Evolutionary conservation across 106 monocot genomes (phyloP).

Genomic region (Cymbidium sinense): DNA sequence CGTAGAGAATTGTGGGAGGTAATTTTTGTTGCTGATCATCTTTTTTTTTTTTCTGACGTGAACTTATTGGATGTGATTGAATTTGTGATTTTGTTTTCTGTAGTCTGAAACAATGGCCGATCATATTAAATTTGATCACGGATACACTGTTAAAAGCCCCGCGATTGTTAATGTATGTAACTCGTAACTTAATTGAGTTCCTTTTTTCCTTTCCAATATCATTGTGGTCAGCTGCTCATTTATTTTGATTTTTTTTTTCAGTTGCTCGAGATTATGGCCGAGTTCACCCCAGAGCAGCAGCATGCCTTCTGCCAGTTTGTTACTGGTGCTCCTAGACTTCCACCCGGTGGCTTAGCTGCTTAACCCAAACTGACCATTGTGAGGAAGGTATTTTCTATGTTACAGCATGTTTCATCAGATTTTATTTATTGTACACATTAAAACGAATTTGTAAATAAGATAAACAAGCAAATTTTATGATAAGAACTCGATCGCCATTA

Average conservation of each 20-base stretch:
- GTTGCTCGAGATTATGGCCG: constrained; percentile 92
- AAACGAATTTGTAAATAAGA: background rate
- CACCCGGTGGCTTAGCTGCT: constrained; percentile 90
- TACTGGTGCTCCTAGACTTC: constrained; percentile 91
- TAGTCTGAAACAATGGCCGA: constrained; percentile 81
- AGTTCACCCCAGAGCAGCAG: constrained; percentile 84
- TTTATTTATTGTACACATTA: background rate
- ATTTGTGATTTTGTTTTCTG: constrained; percentile 9
- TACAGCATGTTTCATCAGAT: background rate
- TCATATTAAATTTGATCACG: constrained; percentile 98
- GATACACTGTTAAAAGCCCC: constrained; percentile 86
- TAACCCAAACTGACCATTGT: constrained; percentile 97
- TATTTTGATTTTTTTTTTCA: constrained; percentile 17
- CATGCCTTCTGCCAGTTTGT: constrained; percentile 94
- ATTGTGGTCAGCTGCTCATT: constrained; percentile 1
- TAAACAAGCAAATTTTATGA: background rate
- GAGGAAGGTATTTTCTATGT: constrained; percentile 61
- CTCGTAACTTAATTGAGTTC: background rate
- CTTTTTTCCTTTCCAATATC: background rate
- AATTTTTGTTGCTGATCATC: constrained; percentile 7
- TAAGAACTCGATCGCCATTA: too few species aligned
- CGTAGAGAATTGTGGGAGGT: constrained; percentile 95
- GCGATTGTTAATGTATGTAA: constrained; percentile 69
- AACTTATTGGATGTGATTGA: background rate
- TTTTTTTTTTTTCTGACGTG: background rate